phyloP scores from a whole-genome alignment of 2,329 filamentous ascomycete genomes.

The Pezicula neosporulosa region DNA sequence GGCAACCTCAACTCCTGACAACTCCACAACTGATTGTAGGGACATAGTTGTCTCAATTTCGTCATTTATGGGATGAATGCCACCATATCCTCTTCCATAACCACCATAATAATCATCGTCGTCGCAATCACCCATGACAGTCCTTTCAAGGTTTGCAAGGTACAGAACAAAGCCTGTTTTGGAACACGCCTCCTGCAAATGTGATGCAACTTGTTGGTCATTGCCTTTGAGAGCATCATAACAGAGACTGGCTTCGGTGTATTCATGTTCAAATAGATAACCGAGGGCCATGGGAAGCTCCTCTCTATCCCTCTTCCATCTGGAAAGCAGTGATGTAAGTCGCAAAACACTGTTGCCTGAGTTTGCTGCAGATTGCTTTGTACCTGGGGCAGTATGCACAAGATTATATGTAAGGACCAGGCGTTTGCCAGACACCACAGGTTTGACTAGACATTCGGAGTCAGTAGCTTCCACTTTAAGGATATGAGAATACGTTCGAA shows the following conservation, averaged over 20 bases:
- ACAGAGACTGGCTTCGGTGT: constrained; percentile 9
- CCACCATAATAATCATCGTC: constrained; percentile 1
- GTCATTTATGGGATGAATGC: constrained; percentile 5
- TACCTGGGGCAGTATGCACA: constrained; percentile 21
- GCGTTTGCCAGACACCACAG: constrained; percentile 43
- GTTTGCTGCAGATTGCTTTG: constrained; percentile 5
- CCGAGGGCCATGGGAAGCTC: not conserved
- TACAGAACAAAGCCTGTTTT: constrained; percentile 10
- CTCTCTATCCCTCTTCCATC: constrained; percentile 6
- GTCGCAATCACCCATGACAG: constrained; percentile 8
- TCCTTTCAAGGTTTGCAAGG: constrained; percentile 12
- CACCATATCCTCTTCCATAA: not conserved
- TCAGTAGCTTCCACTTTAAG: too few species aligned
- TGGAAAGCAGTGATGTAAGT: constrained; percentile 4
- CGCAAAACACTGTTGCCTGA: not conserved
- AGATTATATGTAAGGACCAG: constrained; percentile 53
- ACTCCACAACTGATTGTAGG: constrained; percentile 9
- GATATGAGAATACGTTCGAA: too few species aligned
- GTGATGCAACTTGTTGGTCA: constrained; percentile 4
- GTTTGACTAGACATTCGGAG: constrained; percentile 27
- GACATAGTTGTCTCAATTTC: not conserved
- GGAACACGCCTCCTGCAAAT: constrained; percentile 8
- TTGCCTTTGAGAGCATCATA: constrained; percentile 8
- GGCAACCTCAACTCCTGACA: constrained; percentile 10
- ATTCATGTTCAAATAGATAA: constrained; percentile 11